Conservation (phyloP, 208 protist species). For the Plasmodiophora brassicae region DNA sequence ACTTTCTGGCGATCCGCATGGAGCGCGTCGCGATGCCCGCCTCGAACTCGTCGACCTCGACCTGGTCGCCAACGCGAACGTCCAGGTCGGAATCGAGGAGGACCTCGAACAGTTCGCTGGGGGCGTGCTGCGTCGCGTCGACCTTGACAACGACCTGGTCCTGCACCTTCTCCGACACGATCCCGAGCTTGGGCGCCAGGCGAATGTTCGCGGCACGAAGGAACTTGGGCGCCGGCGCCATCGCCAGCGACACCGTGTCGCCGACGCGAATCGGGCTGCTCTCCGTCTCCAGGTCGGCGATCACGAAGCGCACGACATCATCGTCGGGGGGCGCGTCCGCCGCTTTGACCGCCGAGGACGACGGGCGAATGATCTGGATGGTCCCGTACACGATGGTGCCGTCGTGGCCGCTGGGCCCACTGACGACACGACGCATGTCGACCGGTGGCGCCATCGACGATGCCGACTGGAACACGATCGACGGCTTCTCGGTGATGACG, state of each 20-base stretch:
- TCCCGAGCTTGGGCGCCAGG: background rate
- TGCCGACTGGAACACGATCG: background rate
- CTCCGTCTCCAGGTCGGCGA: background rate
- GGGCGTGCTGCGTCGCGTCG: background rate
- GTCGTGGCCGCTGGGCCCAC: too few species aligned
- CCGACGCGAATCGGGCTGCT: background rate
- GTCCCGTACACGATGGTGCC: background rate
- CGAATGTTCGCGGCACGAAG: background rate
- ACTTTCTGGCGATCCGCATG: conserved; percentile 11
- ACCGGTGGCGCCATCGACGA: too few species aligned
- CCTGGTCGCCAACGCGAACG: background rate
- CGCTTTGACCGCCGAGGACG: background rate
- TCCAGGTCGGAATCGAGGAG: background rate
- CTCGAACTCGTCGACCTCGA: conserved; percentile 12
- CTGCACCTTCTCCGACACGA: background rate
- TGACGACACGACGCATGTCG: too few species aligned
- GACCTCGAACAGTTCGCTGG: background rate
- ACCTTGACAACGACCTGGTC: conserved; percentile 30
- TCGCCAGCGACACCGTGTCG: background rate
- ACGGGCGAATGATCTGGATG: background rate
- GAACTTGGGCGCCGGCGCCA: conserved; percentile 9
- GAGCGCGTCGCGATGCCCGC: background rate
- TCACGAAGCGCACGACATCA: background rate
- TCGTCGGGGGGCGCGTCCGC: background rate
- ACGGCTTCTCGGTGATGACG: background rate